Base-by-base conservation (phyloP, 2,329 filamentous ascomycete genomes). In the Dothidotthia symphoricarpi region DNA sequence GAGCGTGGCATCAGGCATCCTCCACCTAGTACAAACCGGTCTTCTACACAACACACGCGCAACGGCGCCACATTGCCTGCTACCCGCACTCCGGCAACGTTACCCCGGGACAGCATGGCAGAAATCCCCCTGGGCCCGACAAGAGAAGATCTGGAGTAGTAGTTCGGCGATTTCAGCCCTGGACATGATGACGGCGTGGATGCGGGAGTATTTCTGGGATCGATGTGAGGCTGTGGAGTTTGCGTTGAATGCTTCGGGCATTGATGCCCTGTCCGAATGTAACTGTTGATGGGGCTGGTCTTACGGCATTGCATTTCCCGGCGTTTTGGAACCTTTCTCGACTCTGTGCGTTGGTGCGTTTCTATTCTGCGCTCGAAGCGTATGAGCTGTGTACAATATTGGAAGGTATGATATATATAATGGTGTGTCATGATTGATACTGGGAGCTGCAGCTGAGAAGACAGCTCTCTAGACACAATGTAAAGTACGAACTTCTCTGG, bases 141-240 rank as follows among this genome's bases (percentile, higher is more conserved):
- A 64, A 25, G 61, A 51, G 4, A 53, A 56, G 9, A 36, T 65
- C n/a, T 66, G 61, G 62, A 64, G 49, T 27, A 63, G 61, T 34
- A 57, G 53, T 14, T 59, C 58, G 2, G 51, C 60, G 1, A 34
- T 64, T 10, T 53, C 58, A 1, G 60, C 54, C 1, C 54, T 64
- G 9, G 57, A 66, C 11, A 64, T 66, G 61, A 45, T 61, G 6
- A 45, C 57, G 0, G 48, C 55, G 1, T 66, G 55, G 53, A 60
- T 66, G 56, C 53, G 60, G 15, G 59, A 66, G 43, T 66, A 62
- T 39, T 66, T 64, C 35, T 66, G 63, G 63, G 63, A 66, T 35
- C 53, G 63, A 11, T 49, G 37, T 2, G 57, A 60, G 28, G 58
- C 56, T 1, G 53, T 64, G 3, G 58, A 63, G 19, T 62, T 43